Base-by-base conservation (phyloP, 257 asterid genomes). In the Solanum pennellii region DNA sequence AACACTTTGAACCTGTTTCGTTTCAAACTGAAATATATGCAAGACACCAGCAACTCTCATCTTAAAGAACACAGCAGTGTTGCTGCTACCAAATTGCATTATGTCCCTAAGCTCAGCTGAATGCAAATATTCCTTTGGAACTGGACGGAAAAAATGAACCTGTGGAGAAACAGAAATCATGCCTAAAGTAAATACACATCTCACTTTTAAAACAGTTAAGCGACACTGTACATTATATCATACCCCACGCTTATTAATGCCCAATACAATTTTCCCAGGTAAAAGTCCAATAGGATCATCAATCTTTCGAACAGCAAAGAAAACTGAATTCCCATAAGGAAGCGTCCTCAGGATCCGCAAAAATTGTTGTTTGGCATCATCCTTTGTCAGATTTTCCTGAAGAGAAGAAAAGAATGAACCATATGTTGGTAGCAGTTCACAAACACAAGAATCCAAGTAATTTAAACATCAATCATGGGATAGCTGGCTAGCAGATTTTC, bases 141-240 rank as follows among this genome's bases (percentile, higher is more conserved):
- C 97, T 39, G 99, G 99, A 41, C 99, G 99, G 92, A 97, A 97
- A 92, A 97, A 97, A 93, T 97, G 99, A 90, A 97, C 98, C 99
- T 97, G 89, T 49, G 60, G 89, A 42, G 9, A 86, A 87, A 89
- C 20, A 49, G 88, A 75, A 86, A 84, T 75, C 72, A 89, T 16
- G 59, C 14, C 35, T 14, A 73, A 73, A 73, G 71, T 35, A 35
- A 52, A 86, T 35, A 73, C 69, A 31, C 31, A 72, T 47, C 25
- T 45, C 45, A 69, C 49, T 72, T 73, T 35, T 49, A 35, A 86
- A 49, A 33, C 16, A 49, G 84, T 49, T 39, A 49, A 86, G 83
- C 47, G 80, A 88, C 7, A 33, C 13, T 20, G 56, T 69, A 74
- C 33, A 23, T 23, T 20, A 65, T 9, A 66, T 87, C 97, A 91